Base-by-base conservation (phyloP, 2,329 filamentous ascomycete genomes). In the Penicillium sp. region DNA sequence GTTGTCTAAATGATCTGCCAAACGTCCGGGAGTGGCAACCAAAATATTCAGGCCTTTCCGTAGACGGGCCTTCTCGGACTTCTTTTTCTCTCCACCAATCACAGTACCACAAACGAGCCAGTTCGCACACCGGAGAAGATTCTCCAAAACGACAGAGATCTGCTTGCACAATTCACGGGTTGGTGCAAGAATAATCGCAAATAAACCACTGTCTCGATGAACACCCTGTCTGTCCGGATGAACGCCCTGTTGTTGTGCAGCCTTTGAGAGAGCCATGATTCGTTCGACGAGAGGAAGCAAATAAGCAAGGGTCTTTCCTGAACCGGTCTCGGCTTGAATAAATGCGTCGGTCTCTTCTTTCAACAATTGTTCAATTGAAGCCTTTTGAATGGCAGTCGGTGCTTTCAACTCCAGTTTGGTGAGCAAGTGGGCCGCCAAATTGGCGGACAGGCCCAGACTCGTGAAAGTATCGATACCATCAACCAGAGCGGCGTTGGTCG, bases 221-320 rank as follows among this genome's bases (percentile, higher is more conserved):
- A 97, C 85, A 33, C 62, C 65, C 11, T 42, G 39, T 42, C 92
- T 96, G 67, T 93, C 88, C 62, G 95, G 84, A 67, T 92, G 88
- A 45, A 97, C 85, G 35, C 62, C 65, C 25, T 62, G 62, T 65
- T 69, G 62, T 64, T 69, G 55, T 75, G 71, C 81, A 73, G 63
- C 79, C 70, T 73, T 84, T 64, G 81, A 91, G 29, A 98, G 82
- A 14, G 87, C 83, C 75, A 96, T 85, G 21, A 99, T 89, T 25
- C 92, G 85, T 72, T 99, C 91, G 23, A 99, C 87, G 47, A 99
- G 89, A 1, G 95, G 95, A 7, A 99, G 79, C 4, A 99, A 82
- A 72, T 99, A 99, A n/a, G 95, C 91, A 59, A 99, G 78, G 0
- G 95, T 99, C 78, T 99, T 99, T 77, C 95, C 95, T 0, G 95